Base-by-base conservation (phyloP, 2,329 filamentous ascomycete species). In the Aspergillus sp. region DNA sequence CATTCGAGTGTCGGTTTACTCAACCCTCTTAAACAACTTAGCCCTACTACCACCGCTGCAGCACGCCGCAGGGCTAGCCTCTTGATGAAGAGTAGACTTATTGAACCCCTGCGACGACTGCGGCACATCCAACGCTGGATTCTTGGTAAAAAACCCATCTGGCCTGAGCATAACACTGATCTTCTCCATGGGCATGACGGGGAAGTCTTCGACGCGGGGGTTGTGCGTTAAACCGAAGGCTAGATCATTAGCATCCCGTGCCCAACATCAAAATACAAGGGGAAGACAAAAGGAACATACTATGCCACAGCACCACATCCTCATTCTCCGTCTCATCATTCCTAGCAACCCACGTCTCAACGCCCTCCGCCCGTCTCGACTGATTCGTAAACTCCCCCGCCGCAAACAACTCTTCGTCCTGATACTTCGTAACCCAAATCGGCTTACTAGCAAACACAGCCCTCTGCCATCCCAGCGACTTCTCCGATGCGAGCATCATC, bases 141-240 rank as follows among this genome's bases (percentile, higher is more conserved):
- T 77, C 59, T 69, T 71, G n/a, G 70, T 69, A 54, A 77, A 77
- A 62, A 78, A 78, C 25, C 76, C 75, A 43, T 74, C 73, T 2
- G 75, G 74, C 51, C 74, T 72, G 27, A 78, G 56, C 58, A 68
- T 70, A 10, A 78, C 69, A 46, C 68, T 72, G 48, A 74, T 64
- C 15, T 68, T 64, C 60, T 85, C 82, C 56, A 75, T 77, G 0
- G 82, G 82, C 83, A 86, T 85, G 37, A 85, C 79, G 1, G 82
- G 82, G 65, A 84, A 85, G 59, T 85, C 82, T 58, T 85, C 82
- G 20, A 80, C 73, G 5, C 82, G 70, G 0, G 81, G 81, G 22
- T 83, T 79, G 53, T 86, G 83, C 30, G 83, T 85, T 22, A 83
- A 77, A 15, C 82, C 74, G 47, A 74, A 73, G 20, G 66, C 65